Conservation (phyloP, 371 early-diverging fungal genomes). For the Mortierella sp. region DNA sequence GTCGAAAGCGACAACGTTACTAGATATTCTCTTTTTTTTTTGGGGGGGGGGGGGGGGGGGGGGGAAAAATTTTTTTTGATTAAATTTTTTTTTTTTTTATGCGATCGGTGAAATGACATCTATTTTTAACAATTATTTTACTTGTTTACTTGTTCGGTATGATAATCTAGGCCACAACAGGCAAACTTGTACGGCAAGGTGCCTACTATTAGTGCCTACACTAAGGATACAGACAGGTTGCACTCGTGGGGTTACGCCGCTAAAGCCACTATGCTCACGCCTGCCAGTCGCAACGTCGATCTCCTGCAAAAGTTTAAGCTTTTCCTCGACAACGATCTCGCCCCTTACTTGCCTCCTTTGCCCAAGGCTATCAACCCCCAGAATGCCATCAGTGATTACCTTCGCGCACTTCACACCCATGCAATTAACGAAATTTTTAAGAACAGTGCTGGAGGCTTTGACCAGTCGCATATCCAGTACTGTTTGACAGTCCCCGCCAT, state of each 20-base stretch:
- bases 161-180: constrained; percentile 65
- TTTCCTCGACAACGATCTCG: constrained; percentile 68
- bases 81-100: background rate
- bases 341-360: constrained; percentile 64
- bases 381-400: constrained; percentile 67
- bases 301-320: constrained; percentile 71
- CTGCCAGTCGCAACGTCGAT: constrained; percentile 62
- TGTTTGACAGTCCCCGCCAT: constrained; percentile 74
- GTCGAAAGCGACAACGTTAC: too few relatives aligned
- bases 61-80: background rate
- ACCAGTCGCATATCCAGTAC: constrained; percentile 55
- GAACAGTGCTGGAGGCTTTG: constrained; percentile 41
- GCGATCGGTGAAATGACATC: background rate
- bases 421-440: constrained; percentile 64
- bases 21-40: too few relatives aligned
- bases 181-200: constrained; percentile 73
- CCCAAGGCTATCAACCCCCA: constrained; percentile 64
- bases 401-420: constrained; percentile 64
- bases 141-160: background rate
- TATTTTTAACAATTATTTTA: constrained; percentile 14
- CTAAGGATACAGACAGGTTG: constrained; percentile 56
- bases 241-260: constrained; percentile 75
- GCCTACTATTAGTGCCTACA: constrained; percentile 41
- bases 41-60: background rate
- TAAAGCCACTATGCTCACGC: constrained; percentile 66